Conservation (phyloP, 768 basidiomycete species). For the Pleurotus ostreatus region DNA sequence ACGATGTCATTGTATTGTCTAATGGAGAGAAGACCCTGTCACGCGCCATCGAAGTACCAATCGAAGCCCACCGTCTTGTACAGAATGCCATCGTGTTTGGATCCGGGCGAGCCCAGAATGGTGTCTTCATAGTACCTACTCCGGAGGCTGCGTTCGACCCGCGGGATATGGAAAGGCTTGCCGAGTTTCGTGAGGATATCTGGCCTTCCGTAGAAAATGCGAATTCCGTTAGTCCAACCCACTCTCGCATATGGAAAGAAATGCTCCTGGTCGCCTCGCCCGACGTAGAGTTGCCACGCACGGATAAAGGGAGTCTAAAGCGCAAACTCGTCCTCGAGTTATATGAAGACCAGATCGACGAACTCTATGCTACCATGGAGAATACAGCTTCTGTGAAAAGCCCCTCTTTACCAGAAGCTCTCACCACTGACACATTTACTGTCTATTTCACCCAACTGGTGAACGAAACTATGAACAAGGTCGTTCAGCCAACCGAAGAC, state of each 20-base stretch:
- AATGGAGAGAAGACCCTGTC: slow-evolving; percentile 15
- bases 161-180: slow-evolving; percentile 19
- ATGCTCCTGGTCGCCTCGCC: slow-evolving; percentile 41
- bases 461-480: neutral
- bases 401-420: neutral
- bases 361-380: neutral
- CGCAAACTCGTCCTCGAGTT: slow-evolving; percentile 32
- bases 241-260: slow-evolving; percentile 20
- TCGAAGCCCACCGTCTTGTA: slow-evolving; percentile 11
- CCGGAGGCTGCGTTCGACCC: slow-evolving; percentile 23
- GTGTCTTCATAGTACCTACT: slow-evolving; percentile 27
- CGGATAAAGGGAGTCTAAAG: slow-evolving; percentile 25
- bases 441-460: neutral
- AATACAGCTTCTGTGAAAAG: neutral
- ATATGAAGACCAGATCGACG: neutral
- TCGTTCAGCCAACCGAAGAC: neutral
- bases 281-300: neutral
- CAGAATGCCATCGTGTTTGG: slow-evolving; percentile 36
- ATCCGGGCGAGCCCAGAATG: slow-evolving; percentile 23
- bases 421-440: neutral
- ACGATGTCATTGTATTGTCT: slow-evolving; percentile 19
- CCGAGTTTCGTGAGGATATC: slow-evolving; percentile 26
- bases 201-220: slow-evolving; percentile 31
- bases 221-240: neutral
- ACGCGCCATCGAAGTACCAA: neutral